These are phyloP conservation scores for Akebia trifoliata DNA, from an alignment of 164 flowering plant genomes.

Conservation along the genomic window DNA sequence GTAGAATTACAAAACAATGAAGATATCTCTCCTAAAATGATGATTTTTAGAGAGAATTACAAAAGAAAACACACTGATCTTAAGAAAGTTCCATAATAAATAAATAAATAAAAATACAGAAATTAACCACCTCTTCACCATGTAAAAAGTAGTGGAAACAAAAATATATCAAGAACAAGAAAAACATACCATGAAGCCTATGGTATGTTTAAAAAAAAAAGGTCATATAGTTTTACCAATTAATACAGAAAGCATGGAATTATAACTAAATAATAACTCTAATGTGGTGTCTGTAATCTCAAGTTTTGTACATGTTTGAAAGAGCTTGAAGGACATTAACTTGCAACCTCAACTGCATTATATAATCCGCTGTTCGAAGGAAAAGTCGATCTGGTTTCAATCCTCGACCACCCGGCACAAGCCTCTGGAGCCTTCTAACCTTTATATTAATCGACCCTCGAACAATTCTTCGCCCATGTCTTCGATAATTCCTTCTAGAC, in stretches of 20 bases:
- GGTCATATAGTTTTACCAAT: too few relatives aligned
- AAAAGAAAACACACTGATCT: too few relatives aligned
- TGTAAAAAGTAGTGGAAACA: too few relatives aligned
- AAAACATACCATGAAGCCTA: too few relatives aligned
- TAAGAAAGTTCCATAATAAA: too few relatives aligned
- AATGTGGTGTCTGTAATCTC: background rate
- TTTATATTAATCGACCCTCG: slow-evolving; percentile 26
- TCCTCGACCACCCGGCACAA: slow-evolving; percentile 60
- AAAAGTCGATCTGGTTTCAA: slow-evolving; percentile 53
- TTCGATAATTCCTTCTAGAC: background rate
- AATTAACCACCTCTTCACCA: too few relatives aligned
- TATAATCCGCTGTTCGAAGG: slow-evolving; percentile 54
- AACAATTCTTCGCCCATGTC: background rate
- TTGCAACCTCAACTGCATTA: slow-evolving; percentile 55
- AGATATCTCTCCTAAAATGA: too few relatives aligned
- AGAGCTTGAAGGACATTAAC: slow-evolving; percentile 53
- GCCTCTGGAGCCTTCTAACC: slow-evolving; percentile 47
- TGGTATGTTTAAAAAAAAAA: too few relatives aligned
- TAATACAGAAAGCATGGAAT: background rate
- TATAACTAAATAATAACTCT: background rate
- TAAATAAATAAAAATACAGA: too few relatives aligned
- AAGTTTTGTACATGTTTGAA: slow-evolving; percentile 32
- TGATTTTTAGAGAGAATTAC: too few relatives aligned
- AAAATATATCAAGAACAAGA: too few relatives aligned
- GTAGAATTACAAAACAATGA: too few relatives aligned